A percentile compares a stretch with the other conserved stretches of the same genome.
phyloP scores from a whole-genome alignment of 352 stramenopile genomes.

The Phytophthora syringae region DNA sequence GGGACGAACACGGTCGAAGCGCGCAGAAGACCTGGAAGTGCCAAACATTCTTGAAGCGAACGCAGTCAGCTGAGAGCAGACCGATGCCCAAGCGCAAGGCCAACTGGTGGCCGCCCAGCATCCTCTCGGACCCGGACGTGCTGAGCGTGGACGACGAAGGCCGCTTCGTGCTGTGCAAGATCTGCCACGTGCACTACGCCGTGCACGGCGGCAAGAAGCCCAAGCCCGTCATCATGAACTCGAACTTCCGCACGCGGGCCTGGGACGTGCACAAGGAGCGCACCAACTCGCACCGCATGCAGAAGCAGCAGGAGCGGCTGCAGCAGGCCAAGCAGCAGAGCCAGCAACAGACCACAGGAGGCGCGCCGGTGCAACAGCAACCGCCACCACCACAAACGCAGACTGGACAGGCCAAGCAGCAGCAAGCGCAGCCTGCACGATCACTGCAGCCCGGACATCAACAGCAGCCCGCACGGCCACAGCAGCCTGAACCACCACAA shows the following conservation, averaged over 20 bases:
- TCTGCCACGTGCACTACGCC: slow-evolving; percentile 84
- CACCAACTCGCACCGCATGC: slow-evolving; percentile 77
- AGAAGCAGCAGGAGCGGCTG: slow-evolving; percentile 61
- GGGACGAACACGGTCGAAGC: slow-evolving; percentile 17
- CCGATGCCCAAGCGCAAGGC: slow-evolving; percentile 80
- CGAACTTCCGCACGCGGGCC: slow-evolving; percentile 75
- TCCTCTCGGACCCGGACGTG: slow-evolving; percentile 72
- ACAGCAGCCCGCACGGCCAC: slow-evolving; percentile 41
- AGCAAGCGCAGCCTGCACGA: neutral
- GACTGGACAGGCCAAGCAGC: neutral
- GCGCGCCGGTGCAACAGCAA: slow-evolving; percentile 5
- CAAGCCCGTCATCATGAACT: slow-evolving; percentile 87
- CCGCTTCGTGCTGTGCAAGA: slow-evolving; percentile 81
- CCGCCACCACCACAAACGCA: slow-evolving; percentile 4
- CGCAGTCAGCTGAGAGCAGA: neutral
- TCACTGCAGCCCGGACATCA: neutral
- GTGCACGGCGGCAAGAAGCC: slow-evolving; percentile 84
- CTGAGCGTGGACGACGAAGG: slow-evolving; percentile 83
- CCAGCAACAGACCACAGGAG: slow-evolving; percentile 7
- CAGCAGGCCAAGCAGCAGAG: slow-evolving; percentile 36
- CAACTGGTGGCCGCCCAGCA: slow-evolving; percentile 76
- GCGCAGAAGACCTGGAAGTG: slow-evolving; percentile 1
- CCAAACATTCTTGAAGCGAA: slow-evolving; percentile 3
- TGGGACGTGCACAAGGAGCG: slow-evolving; percentile 87
- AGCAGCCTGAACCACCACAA: neutral